Conservation (phyloP, 345 rosid genomes). For the Lenwebbia sp. region DNA sequence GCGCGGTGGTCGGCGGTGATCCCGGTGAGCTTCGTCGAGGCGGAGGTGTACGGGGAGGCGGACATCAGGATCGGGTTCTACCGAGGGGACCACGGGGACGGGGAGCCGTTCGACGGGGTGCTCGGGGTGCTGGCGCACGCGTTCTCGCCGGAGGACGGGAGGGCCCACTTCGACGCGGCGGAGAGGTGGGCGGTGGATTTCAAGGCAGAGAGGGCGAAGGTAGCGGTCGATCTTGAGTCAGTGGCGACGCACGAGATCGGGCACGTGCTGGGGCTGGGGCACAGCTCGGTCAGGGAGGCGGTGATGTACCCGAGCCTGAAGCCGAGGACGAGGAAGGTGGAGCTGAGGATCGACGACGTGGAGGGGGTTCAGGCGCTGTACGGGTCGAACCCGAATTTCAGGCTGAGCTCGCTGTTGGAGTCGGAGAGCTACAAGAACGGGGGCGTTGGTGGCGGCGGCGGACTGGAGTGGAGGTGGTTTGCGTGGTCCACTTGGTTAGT, state of each 20-base stretch:
- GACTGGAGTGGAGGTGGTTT: not conserved
- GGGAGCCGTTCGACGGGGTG: constrained; percentile 80
- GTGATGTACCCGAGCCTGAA: constrained; percentile 88
- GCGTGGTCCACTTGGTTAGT: constrained; percentile 16
- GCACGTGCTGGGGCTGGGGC: constrained; percentile 74
- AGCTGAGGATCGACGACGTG: constrained; percentile 64
- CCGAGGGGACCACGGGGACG: constrained; percentile 69
- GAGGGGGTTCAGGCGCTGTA: constrained; percentile 67
- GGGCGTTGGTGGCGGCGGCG: constrained; percentile 4
- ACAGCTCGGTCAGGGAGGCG: constrained; percentile 62
- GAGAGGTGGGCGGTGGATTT: constrained; percentile 73
- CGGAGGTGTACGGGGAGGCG: constrained; percentile 27
- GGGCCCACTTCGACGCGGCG: constrained; percentile 72
- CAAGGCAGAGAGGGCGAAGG: constrained; percentile 23
- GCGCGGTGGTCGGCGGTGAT: constrained; percentile 66
- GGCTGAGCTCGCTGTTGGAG: constrained; percentile 35
- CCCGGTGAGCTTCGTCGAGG: constrained; percentile 54
- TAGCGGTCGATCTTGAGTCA: constrained; percentile 85
- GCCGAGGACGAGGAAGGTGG: constrained; percentile 50
- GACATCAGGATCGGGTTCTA: constrained; percentile 63
- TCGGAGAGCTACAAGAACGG: constrained; percentile 33
- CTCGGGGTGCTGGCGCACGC: constrained; percentile 81
- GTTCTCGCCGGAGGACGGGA: constrained; percentile 76
- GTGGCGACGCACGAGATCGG: constrained; percentile 97
- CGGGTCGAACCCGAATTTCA: constrained; percentile 68